Base-by-base conservation (phyloP, 2,329 filamentous ascomycete genomes). In the Neopestalotiopsis sp. region DNA sequence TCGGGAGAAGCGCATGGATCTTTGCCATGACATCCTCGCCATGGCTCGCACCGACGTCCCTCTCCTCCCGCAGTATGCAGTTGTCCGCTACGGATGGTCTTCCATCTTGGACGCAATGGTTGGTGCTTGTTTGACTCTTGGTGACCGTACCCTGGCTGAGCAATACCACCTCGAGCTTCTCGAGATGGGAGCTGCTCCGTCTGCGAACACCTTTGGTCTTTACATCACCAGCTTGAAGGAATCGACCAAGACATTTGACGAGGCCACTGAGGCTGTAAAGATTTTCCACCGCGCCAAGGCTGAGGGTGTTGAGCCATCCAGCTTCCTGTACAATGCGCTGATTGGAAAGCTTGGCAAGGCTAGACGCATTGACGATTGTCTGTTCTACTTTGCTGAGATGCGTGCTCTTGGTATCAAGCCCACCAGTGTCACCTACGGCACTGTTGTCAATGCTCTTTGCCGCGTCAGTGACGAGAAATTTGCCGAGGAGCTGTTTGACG, bases 151-250 rank as follows among this genome's bases (percentile, higher is more conserved):
- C 69, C 85, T 94, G 70, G 96, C 96, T 70, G 91, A 92, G 79
- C 91, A 94, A 75, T 98, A 92, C 81, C 96, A 98, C 79, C 92
- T 96, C 80, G 94, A 99, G 80, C 87, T 99, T 73, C 86, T 97
- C 63, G 91, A 94, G 70, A 96, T 98, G 86, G 95, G 95, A 62
- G 91, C 93, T 70, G 92, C 95, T 10, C 96, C 96, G 17, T 97
- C 95, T 2, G 96, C 96, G 58, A 99, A 99, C 85, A 99, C 96
- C 0, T 99, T 97, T 75, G 96, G 96, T 70, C 89, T 99, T 20
- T 99, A 98, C 87, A 99, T 99, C 82, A 98, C 97, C n/a, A 98
- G 95, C 1, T 86, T 99, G 71, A 98, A 98, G 85, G 95, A 97
- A 78, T 97, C 94, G 0, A 94, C 94, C 73, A 97, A 97, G 88